These are phyloP conservation scores for Helotiales sp. DNA, from an alignment of 2,329 filamentous ascomycete species.

Conservation along the genomic window DNA sequence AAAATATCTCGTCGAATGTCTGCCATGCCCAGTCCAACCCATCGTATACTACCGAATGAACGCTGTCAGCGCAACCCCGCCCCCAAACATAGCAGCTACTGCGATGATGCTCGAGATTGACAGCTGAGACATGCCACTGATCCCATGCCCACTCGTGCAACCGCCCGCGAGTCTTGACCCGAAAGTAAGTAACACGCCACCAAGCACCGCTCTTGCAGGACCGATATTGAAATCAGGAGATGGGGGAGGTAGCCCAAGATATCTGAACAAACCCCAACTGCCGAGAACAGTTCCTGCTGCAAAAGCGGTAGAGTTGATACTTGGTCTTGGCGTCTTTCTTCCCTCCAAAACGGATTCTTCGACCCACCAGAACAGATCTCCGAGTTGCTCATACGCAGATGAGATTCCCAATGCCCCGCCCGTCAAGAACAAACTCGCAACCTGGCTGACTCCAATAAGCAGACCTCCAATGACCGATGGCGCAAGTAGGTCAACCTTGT, in stretches of 20 bases:
- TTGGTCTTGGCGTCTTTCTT: conserved; percentile 7
- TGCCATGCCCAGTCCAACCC: no score
- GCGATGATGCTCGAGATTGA: conserved; percentile 66
- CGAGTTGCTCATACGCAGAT: conserved; percentile 64
- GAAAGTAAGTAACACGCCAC: conserved; percentile 62
- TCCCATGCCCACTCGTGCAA: conserved; percentile 72
- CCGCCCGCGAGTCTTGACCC: conserved; percentile 68
- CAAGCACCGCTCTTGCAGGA: conserved; percentile 51
- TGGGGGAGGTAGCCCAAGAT: conserved; percentile 17
- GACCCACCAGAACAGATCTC: conserved; percentile 54
- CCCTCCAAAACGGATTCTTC: neutral
- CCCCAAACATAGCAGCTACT: conserved; percentile 61
- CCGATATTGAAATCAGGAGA: conserved; percentile 41
- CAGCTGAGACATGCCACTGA: conserved; percentile 68
- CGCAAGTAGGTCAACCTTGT: conserved; percentile 18
- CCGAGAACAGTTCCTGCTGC: conserved; percentile 56
- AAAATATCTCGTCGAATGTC: neutral
- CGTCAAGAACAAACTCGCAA: conserved; percentile 58
- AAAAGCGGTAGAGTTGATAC: conserved; percentile 50
- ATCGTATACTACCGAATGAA: neutral
- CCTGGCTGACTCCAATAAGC: conserved; percentile 62
- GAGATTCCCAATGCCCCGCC: conserved; percentile 64
- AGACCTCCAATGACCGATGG: conserved; percentile 55
- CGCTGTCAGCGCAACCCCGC: conserved; percentile 47
- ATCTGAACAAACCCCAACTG: conserved; percentile 44